These are phyloP conservation scores for Escallonia herrerae DNA, from an alignment of 129 eudicot genomes.

Conservation along the genomic window DNA sequence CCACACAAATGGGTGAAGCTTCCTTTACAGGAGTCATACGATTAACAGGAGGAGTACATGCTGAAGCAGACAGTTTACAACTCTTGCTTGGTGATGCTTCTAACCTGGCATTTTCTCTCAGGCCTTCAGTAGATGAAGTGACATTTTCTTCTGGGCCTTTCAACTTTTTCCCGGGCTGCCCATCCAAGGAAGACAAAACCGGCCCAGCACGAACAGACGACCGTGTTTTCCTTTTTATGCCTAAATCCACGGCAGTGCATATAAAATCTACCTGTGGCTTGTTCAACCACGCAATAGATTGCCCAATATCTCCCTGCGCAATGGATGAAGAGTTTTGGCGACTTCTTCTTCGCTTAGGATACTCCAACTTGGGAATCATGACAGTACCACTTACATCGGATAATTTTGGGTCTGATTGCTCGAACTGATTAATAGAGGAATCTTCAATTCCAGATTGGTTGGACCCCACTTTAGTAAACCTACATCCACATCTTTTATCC, in stretches of 20 bases:
- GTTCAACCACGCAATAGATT: conserved; percentile 25
- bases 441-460: not conserved
- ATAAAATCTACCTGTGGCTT: conserved; percentile 24
- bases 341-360: conserved; percentile 34
- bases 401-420: conserved; percentile 11
- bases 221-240: conserved; percentile 10
- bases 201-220: not conserved
- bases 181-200: not conserved
- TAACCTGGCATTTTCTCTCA: not conserved
- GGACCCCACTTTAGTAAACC: not conserved
- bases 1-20: conserved; percentile 76
- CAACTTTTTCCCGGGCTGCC: not conserved
- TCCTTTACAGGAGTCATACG: conserved; percentile 39
- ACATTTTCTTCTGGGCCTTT: too few species aligned
- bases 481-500: not conserved
- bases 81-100: conserved; percentile 25
- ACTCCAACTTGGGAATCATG: not conserved
- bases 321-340: conserved; percentile 11
- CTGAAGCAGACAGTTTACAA: conserved; percentile 17
- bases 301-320: conserved; percentile 17
- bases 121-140: too few species aligned
- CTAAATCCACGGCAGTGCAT: conserved; percentile 10
- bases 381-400: conserved; percentile 8
- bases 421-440: not conserved
- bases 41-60: conserved; percentile 42